Base-by-base conservation (phyloP, 495 filamentous ascomycete genomes). In the Aspergillus bridgeri region DNA sequence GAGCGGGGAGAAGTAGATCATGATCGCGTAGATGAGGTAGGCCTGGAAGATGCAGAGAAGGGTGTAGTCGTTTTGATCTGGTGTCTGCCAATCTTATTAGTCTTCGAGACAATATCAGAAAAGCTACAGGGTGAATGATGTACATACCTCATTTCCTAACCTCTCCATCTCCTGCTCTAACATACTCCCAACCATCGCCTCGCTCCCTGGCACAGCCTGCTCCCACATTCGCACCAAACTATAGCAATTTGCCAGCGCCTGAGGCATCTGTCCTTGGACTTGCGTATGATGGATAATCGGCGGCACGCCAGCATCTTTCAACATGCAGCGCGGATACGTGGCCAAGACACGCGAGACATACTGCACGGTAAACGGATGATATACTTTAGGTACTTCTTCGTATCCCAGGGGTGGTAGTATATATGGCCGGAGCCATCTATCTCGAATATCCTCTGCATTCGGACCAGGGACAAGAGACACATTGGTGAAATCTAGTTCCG, bases 11-110 rank as follows among this genome's bases (percentile, higher is more conserved):
- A 79, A 80, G 49, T 79, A 79, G 6, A 75, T 45, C 5, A 73
- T 67, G 64, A 80, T 70, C 0, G 67, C 60, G 53, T 79, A 81
- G 13, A 80, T 68, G 0, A 81, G 65, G 57, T 78, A 81, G 1
- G 78, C 75, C 58, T 80, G 79, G 53, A 79, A 79, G 3, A n/a
- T 65, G 7, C 66, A 66, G 0, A 81, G 64, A 8, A 68, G 60
- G 8, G 70, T 65, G 9, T 70, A 58, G 27, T 79, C 66, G 22
- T 63, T 48, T 11, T 56, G 66, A 5, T 51, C 62, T 17, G 57
- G 47, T 23, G 54, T 55, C 33, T 66, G 51, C 0, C 43, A 38
- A n/a, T n/a, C 5, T 42, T 5, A 5, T 17, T 33, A 17, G 27
- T 3, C 5, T 8, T 15, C 18, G 6, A 17, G 5, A 19, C 5